Evolutionary conservation across 768 basidiomycete species (phyloP), one percentile per base, ranked within the genome.

Genomic region (Gymnopilus junonius): DNA sequence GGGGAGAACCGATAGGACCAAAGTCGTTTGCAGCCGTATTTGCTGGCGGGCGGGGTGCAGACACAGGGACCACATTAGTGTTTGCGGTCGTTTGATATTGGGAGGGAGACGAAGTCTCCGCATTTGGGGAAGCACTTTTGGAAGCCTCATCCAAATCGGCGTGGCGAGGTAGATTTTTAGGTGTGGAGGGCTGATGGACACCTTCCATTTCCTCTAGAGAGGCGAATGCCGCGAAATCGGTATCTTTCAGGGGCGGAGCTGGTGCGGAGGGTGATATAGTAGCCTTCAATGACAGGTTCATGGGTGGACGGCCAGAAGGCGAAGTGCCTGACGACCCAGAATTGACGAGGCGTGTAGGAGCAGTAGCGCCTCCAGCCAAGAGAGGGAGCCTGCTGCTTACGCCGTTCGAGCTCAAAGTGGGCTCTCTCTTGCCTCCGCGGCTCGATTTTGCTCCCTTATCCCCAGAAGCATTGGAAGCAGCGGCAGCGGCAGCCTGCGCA

Each of bases 1-100:
- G 90, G 8, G 92, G 91, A 3, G 92, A 92, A 2, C 93, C 93
- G 63, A 94, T 93, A 15, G 93, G 92, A 8, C 93, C 93, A 68
- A 92, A 89, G 71, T 92, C 91, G 50, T 79, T 73, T 56, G 79
- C 71, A 55, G 79, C 73, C 34, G 80, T 65, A 48, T 78, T 75
- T 8, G 76, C 73, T 46, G 83, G 76, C 27, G 82, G 77, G 37
- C 86, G 87, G 12, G 86, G 86, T 0, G 83, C 83, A 32, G 82
- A 80, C 12, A 79, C 78, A 2, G 85, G 83, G 0, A 83, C 78
- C 1, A 77, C 72, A 35, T 34, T 35, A 20, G 78, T 40, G 17
- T 58, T 61, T 58, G 63, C 55, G 69, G 29, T 39, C 17, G 54
- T 39, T 21, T 55, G 54, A 21, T 54, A 11, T 29, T 40, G 54